Base-by-base conservation (phyloP, 2,329 filamentous ascomycete genomes). In the Pseudogymnoascus sp. region DNA sequence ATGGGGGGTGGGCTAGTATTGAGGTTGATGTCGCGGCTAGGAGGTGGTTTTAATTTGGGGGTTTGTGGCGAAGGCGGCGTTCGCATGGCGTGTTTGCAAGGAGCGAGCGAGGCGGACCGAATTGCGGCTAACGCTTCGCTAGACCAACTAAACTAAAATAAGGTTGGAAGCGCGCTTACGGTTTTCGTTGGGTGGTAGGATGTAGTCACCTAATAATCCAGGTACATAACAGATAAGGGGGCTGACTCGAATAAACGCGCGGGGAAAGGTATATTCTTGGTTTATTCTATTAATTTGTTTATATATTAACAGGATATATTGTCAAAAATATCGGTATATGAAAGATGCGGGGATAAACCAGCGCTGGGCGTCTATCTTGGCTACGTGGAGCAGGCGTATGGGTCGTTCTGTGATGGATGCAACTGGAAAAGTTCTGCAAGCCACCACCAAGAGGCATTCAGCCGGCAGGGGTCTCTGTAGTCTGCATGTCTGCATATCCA, bases 81-180 rank as follows among this genome's bases (percentile, higher is more conserved):
- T 50, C 43, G 43, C 43, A 50, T 50, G 43, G 43, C 43, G 24
- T 50, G 43, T 50, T 50, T 50, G 24, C 24, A 50, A 50, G 24
- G 43, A 50, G 43, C 24, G 43, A 50, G 24, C 43, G 43, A 50
- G 43, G 43, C 43, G 43, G 43, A 28, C 43, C 43, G 43, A 50
- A 50, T 28, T 50, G 43, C 43, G 24, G 43, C 43, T 50, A 50
- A 50, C 43, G 43, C 43, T 50, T 50, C 24, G 24, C 43, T 50
- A 50, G 43, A 50, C 40, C 24, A 50, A 50, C 43, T 50, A 31
- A 50, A 50, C 43, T 50, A 50, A 50, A 50, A 50, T 50, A 50
- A 50, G 43, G 43, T 50, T 50, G 43, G 43, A 28, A 28, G 43
- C 43, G 43, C 43, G 43, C 43, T 50, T 50, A 50, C 24, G 24